Evolutionary conservation across 176 grass and related monocot genomes (phyloP), one percentile per base, ranked within the genome.

Genomic region (Cenchrus americanus): DNA sequence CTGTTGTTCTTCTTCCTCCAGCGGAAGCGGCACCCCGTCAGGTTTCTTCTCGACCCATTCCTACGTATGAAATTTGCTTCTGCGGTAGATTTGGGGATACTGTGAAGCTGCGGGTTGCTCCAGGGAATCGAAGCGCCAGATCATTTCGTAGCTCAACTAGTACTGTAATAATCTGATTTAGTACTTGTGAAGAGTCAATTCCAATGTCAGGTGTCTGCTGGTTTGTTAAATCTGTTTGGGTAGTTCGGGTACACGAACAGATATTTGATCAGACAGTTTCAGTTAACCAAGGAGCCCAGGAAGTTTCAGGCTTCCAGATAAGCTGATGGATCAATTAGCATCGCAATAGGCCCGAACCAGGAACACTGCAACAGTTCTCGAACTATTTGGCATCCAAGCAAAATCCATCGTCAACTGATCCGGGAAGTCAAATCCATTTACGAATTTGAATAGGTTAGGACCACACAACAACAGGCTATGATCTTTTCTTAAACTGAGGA

Each of bases 1-100:
- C 78, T 53, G 26, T 41, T 80, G 30, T 40, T 80, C 62, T 40
- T 41, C 78, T 40, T 41, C 78, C 14, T 8, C 63, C 7, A 68
- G 48, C 63, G 49, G 48, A 53, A 66, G 69, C 24, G 78, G 40
- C 37, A 42, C 3, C 30, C 1, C 13, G 14, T 68, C 78, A 80
- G 78, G 78, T 73, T 57, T 12, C 17, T 19, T 40, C 73, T 51
- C 14, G 30, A 30, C 41, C 15, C 4, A 0, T 6, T 18, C 34
- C 60, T 18, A 0, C 1, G 0, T 37, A 37, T 37, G 34, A 3
- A 15, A 27, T 62, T 2, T 22, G 73, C 10, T 71, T 18, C 41
- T 22, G 21, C 51, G 3, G 8, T 48, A 18, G 46, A 72, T 51
- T 27, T 6, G 22, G 23, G 46, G 69, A 3, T 10, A 58, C 22